Evolutionary conservation across 2,329 filamentous ascomycete genomes (phyloP), one percentile per base, ranked within the genome.

Genomic region (Penicillium brevicompactum): DNA sequence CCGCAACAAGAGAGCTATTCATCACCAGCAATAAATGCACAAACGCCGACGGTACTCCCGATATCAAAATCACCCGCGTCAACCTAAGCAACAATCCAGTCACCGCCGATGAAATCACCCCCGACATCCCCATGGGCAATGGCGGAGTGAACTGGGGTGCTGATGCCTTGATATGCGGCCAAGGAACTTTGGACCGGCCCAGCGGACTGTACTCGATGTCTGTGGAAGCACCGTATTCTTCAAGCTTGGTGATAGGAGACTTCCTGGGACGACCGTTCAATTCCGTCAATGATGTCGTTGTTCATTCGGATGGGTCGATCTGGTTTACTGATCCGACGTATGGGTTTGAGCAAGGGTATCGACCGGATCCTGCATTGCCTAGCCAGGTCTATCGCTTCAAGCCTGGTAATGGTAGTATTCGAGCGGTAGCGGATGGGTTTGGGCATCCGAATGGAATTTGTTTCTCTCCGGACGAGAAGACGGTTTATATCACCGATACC

Each of bases 81-180:
- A 16, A 57, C 5, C 34, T 58, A 11, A 42, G 31, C 11, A 21
- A 22, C 7, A 40, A 21, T 21, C 41, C 46, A 45, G 43, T 16
- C 6, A 55, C 44, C 32, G 53, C 44, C 13, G 58, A 63, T 34
- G 58, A 61, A 16, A 67, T 79, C 11, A 57, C 63, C 0, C 67
- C 64, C 0, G 62, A 66, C 2, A 68, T 80, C 0, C 65, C 67
- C 2, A 80, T 82, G 77, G 76, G 74, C 6, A 82, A 82, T 46
- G 80, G 80, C 18, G 80, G 78, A 6, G 73, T 80, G 37, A 82
- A 81, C 53, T 79, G 79, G 65, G 60, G 58, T 40, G 13, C 69
- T 1, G 68, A 71, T 9, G 51, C 79, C 4, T 63, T 79, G 6
- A 74, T 79, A 49, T 80, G 77, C 55, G 70, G 73, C 0, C 77